These are phyloP conservation scores for Candida gigantensis DNA, from an alignment of 1,139 yeast genomes.

Conservation along the genomic window DNA sequence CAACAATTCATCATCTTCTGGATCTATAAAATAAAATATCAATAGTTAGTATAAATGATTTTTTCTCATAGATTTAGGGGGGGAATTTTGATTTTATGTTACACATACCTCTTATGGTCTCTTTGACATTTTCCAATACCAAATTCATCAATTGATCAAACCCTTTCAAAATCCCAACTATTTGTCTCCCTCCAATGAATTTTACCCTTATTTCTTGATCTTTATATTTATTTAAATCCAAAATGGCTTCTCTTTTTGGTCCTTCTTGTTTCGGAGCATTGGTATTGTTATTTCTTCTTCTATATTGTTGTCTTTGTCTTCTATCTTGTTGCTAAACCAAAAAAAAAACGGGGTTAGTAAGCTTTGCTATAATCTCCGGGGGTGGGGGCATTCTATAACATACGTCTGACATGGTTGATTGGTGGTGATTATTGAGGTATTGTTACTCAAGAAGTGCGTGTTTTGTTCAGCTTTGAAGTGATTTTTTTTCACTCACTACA, in stretches of 20 bases:
- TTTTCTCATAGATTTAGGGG: no score
- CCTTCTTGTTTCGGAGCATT: slow-evolving; percentile 56
- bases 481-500: not conserved
- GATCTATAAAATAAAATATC: slow-evolving; percentile 46
- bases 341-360: not conserved
- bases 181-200: slow-evolving; percentile 83
- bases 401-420: slow-evolving; percentile 13
- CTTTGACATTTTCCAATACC: slow-evolving; percentile 83
- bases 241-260: slow-evolving; percentile 87
- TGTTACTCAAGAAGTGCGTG: not conserved
- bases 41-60: slow-evolving; percentile 10
- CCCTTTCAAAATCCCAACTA: slow-evolving; percentile 80
- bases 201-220: slow-evolving; percentile 76
- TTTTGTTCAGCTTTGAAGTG: not conserved
- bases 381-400: not conserved
- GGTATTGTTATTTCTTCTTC: slow-evolving; percentile 18
- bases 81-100: not conserved
- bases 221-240: slow-evolving; percentile 76
- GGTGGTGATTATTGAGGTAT: slow-evolving; percentile 4
- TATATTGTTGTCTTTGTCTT: slow-evolving; percentile 10
- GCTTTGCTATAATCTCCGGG: no score
- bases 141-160: slow-evolving; percentile 92
- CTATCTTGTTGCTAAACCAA: slow-evolving; percentile 4
- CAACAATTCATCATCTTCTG: slow-evolving; percentile 55
- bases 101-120: slow-evolving; percentile 56